Evolutionary conservation across 192 early-diverging fungal genomes (phyloP).

Genomic region (Mortierella hygrophila): DNA sequence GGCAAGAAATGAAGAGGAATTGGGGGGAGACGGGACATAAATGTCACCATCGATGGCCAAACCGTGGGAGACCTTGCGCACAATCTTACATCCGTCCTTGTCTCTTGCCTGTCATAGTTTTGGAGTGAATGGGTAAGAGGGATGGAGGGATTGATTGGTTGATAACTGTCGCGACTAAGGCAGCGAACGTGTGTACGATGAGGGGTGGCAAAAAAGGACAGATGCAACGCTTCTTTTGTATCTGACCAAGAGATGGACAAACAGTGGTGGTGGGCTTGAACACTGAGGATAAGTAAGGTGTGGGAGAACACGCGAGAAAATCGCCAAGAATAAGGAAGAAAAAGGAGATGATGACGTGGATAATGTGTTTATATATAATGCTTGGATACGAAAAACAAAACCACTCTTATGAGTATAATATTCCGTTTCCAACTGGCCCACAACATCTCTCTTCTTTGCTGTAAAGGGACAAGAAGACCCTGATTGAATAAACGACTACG

Average conservation of each 20-base stretch:
- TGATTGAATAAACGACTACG: neutral
- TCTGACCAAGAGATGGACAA: neutral
- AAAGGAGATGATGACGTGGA: neutral
- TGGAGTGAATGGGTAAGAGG: neutral
- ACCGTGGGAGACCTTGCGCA: constrained; percentile 8
- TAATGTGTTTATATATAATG: neutral
- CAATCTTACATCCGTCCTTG: neutral
- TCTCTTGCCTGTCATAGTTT: neutral
- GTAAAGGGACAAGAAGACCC: neutral
- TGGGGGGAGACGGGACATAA: neutral
- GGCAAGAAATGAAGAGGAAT: neutral
- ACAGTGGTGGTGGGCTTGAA: neutral
- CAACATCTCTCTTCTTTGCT: neutral
- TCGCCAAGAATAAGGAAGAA: neutral
- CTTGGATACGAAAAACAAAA: neutral
- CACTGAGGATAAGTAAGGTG: neutral
- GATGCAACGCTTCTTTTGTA: neutral
- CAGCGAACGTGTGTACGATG: neutral
- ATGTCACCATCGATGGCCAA: neutral
- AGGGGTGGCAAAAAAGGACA: neutral
- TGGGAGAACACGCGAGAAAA: neutral
- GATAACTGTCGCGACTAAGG: neutral
- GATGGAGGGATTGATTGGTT: neutral
- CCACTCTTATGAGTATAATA: neutral
- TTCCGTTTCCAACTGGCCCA: neutral